Conservation (phyloP, 176 grass and related monocot genomes). For the Eragrostis curvula region DNA sequence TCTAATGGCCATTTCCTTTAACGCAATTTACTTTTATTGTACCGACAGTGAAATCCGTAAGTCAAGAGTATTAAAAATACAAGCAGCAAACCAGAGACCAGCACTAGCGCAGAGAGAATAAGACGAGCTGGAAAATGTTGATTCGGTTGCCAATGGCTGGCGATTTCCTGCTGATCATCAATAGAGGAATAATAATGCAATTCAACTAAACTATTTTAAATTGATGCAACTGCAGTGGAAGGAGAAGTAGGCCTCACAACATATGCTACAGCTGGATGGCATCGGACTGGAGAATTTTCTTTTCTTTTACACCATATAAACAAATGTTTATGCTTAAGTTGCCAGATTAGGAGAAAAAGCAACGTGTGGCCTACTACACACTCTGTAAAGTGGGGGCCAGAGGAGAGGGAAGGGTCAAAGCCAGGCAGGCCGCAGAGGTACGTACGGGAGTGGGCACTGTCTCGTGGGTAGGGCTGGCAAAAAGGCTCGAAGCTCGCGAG, state of each 20-base stretch:
- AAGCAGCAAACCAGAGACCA: neutral
- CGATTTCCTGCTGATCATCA: constrained; percentile 10
- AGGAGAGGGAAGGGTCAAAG: neutral
- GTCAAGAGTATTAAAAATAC: constrained; percentile 18
- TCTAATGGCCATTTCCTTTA: neutral
- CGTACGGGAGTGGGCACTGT: neutral
- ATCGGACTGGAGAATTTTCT: neutral
- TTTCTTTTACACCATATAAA: neutral
- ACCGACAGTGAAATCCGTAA: constrained; percentile 2
- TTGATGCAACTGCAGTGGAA: constrained; percentile 22
- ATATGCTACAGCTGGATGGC: constrained; percentile 36
- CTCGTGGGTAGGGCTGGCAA: no score
- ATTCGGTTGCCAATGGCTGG: constrained; percentile 10
- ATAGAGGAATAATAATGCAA: constrained; percentile 34
- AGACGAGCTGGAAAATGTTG: constrained; percentile 7
- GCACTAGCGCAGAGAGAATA: neutral
- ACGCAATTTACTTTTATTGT: neutral
- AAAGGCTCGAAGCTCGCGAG: no score
- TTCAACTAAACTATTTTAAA: constrained; percentile 19
- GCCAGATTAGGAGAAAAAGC: neutral
- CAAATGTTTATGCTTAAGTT: neutral
- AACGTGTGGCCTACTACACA: neutral
- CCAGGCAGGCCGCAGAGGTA: neutral
- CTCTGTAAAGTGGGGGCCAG: neutral
- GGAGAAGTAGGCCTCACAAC: constrained; percentile 34